A percentile compares a stretch with the other conserved stretches of the same genome.
Evolutionary conservation across 116 monocot species (phyloP).

Genomic region (Dioscorea cayenensis): DNA sequence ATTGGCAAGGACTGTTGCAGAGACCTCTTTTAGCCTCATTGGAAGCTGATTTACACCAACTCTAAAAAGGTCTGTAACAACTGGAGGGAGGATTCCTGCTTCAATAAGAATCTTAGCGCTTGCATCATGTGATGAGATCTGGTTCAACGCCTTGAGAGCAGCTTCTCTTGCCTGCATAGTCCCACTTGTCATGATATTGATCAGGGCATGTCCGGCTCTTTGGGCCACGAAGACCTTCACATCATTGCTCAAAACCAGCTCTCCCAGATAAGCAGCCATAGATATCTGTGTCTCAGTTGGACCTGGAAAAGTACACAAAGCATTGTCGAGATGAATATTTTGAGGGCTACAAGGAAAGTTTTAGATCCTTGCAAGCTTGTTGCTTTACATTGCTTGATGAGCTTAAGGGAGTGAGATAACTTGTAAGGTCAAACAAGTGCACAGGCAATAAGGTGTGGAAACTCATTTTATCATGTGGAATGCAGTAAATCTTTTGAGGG

Average conservation of each 20-base stretch:
- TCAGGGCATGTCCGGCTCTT: conserved; percentile 59
- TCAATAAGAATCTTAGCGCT: conserved; percentile 69
- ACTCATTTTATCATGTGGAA: no score
- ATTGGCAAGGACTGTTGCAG: conserved; percentile 75
- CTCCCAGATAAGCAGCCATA: conserved; percentile 71
- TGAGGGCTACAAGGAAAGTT: no score
- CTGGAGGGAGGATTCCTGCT: conserved; percentile 77
- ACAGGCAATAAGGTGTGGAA: no score
- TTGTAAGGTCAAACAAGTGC: background rate
- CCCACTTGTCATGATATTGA: conserved; percentile 63
- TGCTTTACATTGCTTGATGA: background rate
- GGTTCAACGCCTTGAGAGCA: conserved; percentile 72
- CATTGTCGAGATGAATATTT: background rate
- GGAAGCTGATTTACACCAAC: conserved; percentile 65
- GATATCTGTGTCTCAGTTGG: conserved; percentile 74
- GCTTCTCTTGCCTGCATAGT: conserved; percentile 68
- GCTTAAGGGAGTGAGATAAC: background rate
- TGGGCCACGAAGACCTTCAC: conserved; percentile 70
- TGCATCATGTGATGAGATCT: conserved; percentile 73
- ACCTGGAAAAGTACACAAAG: conserved; percentile 31
- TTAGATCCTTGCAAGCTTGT: background rate
- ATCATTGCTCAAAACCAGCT: conserved; percentile 82
- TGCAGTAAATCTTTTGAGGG: no score
- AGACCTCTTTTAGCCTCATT: conserved; percentile 68
- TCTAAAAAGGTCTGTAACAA: conserved; percentile 68